A percentile compares a stretch with the other conserved stretches of the same genome.
These are phyloP conservation scores for Geranium rotundifolium DNA, from an alignment of 345 rosid genomes.

Conservation along the genomic window DNA sequence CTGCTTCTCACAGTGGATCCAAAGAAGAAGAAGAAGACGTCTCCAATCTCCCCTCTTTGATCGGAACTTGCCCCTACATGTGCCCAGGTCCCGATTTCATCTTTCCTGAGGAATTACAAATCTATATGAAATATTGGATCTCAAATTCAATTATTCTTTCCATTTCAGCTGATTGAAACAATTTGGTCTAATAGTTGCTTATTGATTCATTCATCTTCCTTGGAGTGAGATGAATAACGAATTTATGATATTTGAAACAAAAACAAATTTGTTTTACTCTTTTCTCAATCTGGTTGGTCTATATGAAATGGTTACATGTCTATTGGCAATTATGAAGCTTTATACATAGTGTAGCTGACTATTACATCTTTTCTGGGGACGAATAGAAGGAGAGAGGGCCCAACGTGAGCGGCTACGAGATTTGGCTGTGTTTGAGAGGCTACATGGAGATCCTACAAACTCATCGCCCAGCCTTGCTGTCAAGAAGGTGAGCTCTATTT, in stretches of 20 bases:
- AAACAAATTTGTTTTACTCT: not conserved
- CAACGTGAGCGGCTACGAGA: constrained; percentile 73
- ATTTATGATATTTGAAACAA: not conserved
- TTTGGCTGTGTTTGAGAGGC: constrained; percentile 70
- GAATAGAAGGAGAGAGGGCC: constrained; percentile 52
- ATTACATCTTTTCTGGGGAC: constrained; percentile 6
- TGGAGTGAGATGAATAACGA: not conserved
- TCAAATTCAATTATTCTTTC: not conserved
- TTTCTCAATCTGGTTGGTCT: not conserved
- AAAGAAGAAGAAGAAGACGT: constrained; percentile 6
- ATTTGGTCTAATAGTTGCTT: too few relatives aligned
- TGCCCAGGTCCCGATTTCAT: constrained; percentile 52
- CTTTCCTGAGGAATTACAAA: not conserved
- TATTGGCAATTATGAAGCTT: not conserved
- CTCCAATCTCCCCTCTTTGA: constrained; percentile 16
- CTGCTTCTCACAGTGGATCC: not conserved
- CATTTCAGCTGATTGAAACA: too few relatives aligned
- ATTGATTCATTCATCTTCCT: not conserved
- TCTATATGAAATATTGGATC: not conserved
- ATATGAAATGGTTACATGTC: not conserved
- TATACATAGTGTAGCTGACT: not conserved
- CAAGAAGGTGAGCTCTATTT: constrained; percentile 48
- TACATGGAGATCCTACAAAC: constrained; percentile 59
- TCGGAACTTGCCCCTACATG: constrained; percentile 80
- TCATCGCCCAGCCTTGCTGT: constrained; percentile 64